Evolutionary conservation across 306 rosid genomes (phyloP).

Genomic region (Vigna trinervia): DNA sequence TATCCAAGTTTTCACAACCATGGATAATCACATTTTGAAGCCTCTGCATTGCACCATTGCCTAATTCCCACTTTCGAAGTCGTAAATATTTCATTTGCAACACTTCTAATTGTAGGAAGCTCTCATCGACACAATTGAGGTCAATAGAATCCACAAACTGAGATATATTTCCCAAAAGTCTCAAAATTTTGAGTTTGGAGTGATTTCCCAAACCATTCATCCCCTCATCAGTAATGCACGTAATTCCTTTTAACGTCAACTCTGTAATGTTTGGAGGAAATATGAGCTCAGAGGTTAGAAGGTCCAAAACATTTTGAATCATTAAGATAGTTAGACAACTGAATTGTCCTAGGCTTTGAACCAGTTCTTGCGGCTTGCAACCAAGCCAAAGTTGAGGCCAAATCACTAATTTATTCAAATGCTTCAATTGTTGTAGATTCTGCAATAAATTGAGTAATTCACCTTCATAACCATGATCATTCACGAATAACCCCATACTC

Average conservation of each 20-base stretch:
- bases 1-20: neutral
- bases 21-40: neutral
- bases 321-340: neutral
- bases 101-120: neutral
- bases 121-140: neutral
- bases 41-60: neutral
- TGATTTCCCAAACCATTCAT: slow-evolving; percentile 25
- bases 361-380: neutral
- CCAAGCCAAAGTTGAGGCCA: rapidly evolving
- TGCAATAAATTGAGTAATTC: neutral
- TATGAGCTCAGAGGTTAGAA: neutral
- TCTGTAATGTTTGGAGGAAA: neutral
- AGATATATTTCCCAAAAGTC: no score
- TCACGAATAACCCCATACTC: neutral
- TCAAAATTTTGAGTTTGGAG: slow-evolving; percentile 34
- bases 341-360: neutral
- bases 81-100: no score
- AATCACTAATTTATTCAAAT: slow-evolving; percentile 4
- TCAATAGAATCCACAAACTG: rapidly evolving
- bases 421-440: neutral
- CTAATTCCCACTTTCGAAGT: neutral
- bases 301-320: rapidly evolving
- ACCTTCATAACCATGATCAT: rapidly evolving
- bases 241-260: neutral
- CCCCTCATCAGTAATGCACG: neutral